A percentile compares a stretch with the other conserved stretches of the same genome.
Conservation (phyloP, 108 stramenopile species). For the Hondaea fermentalgiana region DNA sequence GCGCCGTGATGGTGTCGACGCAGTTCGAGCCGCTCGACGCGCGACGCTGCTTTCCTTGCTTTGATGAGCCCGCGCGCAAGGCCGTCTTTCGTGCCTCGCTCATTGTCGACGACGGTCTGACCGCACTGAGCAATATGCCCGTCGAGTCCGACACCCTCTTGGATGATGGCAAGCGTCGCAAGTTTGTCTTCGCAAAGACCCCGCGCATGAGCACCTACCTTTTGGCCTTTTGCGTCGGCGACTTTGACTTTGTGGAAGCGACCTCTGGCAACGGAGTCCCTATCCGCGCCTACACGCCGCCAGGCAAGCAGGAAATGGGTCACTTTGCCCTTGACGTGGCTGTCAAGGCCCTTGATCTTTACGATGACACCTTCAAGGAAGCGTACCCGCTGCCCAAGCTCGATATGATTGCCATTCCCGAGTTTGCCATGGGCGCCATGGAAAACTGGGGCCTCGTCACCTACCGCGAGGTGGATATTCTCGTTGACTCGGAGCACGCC, state of each 20-base stretch:
- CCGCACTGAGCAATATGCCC: slow-evolving; percentile 85
- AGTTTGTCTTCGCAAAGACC: slow-evolving; percentile 59
- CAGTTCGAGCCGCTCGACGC: slow-evolving; percentile 95
- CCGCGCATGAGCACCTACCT: slow-evolving; percentile 93
- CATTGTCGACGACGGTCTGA: slow-evolving; percentile 59
- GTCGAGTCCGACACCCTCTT: slow-evolving; percentile 47
- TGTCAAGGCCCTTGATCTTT: slow-evolving; percentile 63
- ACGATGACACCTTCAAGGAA: slow-evolving; percentile 73
- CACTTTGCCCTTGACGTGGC: slow-evolving; percentile 76
- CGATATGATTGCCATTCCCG: slow-evolving; percentile 85
- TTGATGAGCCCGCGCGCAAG: slow-evolving; percentile 93
- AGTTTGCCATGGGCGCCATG: slow-evolving; percentile 91
- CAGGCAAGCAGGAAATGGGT: slow-evolving; percentile 66
- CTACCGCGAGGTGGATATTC: slow-evolving; percentile 33
- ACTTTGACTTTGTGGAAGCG: slow-evolving; percentile 35
- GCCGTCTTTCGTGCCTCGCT: slow-evolving; percentile 74
- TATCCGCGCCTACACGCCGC: slow-evolving; percentile 80
- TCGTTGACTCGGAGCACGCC: neutral
- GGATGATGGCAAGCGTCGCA: slow-evolving; percentile 14
- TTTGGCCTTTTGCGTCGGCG: slow-evolving; percentile 78
- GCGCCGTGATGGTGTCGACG: slow-evolving; percentile 76
- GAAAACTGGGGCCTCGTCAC: slow-evolving; percentile 86
- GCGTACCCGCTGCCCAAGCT: slow-evolving; percentile 90
- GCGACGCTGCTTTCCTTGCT: slow-evolving; percentile 72
- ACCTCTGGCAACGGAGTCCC: slow-evolving; percentile 59